Percentiles rank a stretch among this genome's conserved stretches.
These are phyloP conservation scores for Crassisporium funariophilum DNA, from an alignment of 768 basidiomycete species.

Conservation along the genomic window DNA sequence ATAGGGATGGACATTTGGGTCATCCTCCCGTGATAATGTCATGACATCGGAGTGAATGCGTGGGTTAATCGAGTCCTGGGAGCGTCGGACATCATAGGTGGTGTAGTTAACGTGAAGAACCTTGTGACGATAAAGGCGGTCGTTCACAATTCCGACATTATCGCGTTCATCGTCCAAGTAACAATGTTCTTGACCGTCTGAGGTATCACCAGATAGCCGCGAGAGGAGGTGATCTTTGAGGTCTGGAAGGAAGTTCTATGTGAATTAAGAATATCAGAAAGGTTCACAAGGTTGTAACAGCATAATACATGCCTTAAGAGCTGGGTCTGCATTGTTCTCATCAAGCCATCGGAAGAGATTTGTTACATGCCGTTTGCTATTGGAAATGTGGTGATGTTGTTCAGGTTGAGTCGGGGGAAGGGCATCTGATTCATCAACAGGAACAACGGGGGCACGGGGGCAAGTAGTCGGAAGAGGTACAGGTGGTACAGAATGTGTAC, in stretches of 20 bases:
- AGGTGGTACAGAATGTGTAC: background rate
- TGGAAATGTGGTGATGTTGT: conserved; percentile 17
- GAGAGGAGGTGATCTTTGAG: conserved; percentile 33
- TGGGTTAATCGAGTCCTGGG: conserved; percentile 31
- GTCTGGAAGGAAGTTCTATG: conserved; percentile 25
- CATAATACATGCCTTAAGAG: conserved; percentile 24
- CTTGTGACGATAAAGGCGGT: conserved; percentile 32
- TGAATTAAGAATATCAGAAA: background rate
- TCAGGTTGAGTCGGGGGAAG: conserved; percentile 15
- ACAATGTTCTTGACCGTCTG: background rate
- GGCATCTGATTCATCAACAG: conserved; percentile 9
- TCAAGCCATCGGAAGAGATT: conserved; percentile 7
- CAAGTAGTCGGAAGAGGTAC: background rate
- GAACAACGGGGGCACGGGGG: conserved; percentile 5
- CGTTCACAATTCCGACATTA: conserved; percentile 18
- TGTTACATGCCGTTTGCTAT: background rate
- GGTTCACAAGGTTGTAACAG: background rate
- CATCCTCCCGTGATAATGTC: conserved; percentile 15
- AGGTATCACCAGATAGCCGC: background rate
- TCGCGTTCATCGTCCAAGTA: conserved; percentile 8
- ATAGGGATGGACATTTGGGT: conserved; percentile 20
- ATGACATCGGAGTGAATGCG: conserved; percentile 33
- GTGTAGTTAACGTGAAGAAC: conserved; percentile 40
- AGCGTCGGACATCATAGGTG: conserved; percentile 38
- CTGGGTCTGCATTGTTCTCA: conserved; percentile 19